phyloP scores from a whole-genome alignment of 164 flowering plant species.

The Vitis rotundifolia region DNA sequence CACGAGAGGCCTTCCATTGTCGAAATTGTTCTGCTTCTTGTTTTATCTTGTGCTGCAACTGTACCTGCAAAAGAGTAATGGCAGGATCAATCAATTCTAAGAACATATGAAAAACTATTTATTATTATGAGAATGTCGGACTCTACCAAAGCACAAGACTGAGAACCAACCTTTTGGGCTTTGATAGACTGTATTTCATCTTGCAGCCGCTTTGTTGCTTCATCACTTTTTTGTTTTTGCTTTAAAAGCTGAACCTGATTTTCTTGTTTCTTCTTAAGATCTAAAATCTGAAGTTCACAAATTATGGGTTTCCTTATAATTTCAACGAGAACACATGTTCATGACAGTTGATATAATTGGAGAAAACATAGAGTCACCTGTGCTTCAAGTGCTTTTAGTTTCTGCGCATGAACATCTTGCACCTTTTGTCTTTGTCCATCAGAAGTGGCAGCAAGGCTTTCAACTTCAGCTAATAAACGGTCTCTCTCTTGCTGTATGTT shows the following conservation, averaged over 20 bases:
- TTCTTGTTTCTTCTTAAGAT: slow-evolving; percentile 93
- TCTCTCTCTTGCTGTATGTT: slow-evolving; percentile 76
- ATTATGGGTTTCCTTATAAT: neutral
- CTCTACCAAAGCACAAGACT: neutral
- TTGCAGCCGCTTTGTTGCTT: slow-evolving; percentile 85
- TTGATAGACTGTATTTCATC: slow-evolving; percentile 89
- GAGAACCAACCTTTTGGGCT: slow-evolving; percentile 67
- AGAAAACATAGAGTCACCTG: slow-evolving; percentile 48
- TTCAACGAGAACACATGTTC: neutral
- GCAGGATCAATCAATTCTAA: neutral
- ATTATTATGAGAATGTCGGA: neutral
- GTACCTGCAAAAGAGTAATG: slow-evolving; percentile 52
- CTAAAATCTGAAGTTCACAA: slow-evolving; percentile 52
- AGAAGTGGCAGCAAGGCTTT: slow-evolving; percentile 65
- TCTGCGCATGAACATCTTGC: slow-evolving; percentile 73
- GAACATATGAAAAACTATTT: neutral
- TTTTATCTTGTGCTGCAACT: slow-evolving; percentile 87
- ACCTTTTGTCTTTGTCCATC: slow-evolving; percentile 77
- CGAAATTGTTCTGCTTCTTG: slow-evolving; percentile 97
- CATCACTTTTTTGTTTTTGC: slow-evolving; percentile 94
- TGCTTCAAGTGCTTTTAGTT: slow-evolving; percentile 78
- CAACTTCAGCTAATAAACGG: slow-evolving; percentile 71
- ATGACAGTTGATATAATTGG: slow-evolving; percentile 24
- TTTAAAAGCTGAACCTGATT: slow-evolving; percentile 81
- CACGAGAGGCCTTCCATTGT: slow-evolving; percentile 93